Base-by-base conservation (phyloP, 2,329 filamentous ascomycete species). In the Sclerotinia glacialis region DNA sequence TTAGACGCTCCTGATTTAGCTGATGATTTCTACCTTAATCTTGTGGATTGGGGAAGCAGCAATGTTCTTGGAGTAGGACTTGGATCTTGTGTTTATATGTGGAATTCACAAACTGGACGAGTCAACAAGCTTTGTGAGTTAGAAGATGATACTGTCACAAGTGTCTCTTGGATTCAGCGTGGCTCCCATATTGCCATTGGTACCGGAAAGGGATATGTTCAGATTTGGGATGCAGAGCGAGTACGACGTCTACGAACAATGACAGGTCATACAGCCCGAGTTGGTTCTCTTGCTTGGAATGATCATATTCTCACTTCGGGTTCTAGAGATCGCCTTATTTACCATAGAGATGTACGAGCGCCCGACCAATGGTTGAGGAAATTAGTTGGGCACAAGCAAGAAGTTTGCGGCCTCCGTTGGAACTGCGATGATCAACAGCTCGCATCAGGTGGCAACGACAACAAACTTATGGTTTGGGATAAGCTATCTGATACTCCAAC, bases 391-490 rank as follows among this genome's bases (percentile, higher is more conserved):
- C 95, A 99, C 78, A 99, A 98, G 78, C 95, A 99, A 79, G 95
- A 99, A 79, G 92, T 99, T 16, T 99, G 95, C 76, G 95, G 95
- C 11, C 80, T 99, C 61, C 93, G 93, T 74, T 99, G 95, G 95
- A 99, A 99, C 74, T 91, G 91, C 67, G 93, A 98, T 72, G 94
- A 97, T 74, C 91, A 93, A 6, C 95, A 99, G 77, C 84, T 99
- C 34, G 95, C 95, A 16, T 96, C 92, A 65, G 95, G 95, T 60
- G 95, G 95, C 7, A 99, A 99, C 78, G 95, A 99, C 80, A 99
- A 99, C 80, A 98, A 98, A 77, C 83, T 99, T 55, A 95, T 98
- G 86, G 93, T 99, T 31, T 99, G 95, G 95, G 95, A 99, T 74
- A 96, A 96, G 76, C 84, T 97, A 67, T 92, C 89, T n/a, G 91